Evolutionary conservation across 2,329 filamentous ascomycete species (phyloP), one percentile per base, ranked within the genome.

Genomic region (Diaporthe velutina): DNA sequence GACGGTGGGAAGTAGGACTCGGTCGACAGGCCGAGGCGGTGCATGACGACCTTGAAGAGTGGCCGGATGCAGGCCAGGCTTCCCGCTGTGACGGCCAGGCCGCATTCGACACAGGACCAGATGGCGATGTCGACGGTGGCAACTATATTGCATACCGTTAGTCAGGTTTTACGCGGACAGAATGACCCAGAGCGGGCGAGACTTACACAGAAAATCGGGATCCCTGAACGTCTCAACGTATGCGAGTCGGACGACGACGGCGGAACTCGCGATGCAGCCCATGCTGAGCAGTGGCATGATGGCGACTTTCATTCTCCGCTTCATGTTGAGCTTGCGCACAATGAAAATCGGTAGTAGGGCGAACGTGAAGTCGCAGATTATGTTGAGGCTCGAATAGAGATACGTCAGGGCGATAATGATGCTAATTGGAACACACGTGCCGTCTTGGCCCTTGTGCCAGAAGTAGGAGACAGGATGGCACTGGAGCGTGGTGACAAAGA

Each of bases 271-370:
- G 30, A 87, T 79, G 77, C 90, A 90, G 38, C 90, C 92, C 83
- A 92, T 86, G 9, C 85, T 85, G 67, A 93, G 81, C 58, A 92
- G 85, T 8, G 84, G 83, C 13, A 87, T 86, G 30, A 92, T 82
- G 2, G 89, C 85, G 9, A 86, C 42, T 78, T 91, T 92, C 3
- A 86, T 88, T 73, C 83, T 85, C 10, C 76, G 78, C 60, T 86
- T 86, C 86, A 92, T 90, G 73, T 91, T 86, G 38, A 92, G 79
- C 35, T 86, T 85, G 83, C 85, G 88, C 1, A 92, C 84, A 4
- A 93, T 82, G 75, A 88, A 87, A 12, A 88, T 84, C 0, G 89
- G 89, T 4, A 91, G 79, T 15, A 90, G 79, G 7, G 88, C 88
- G 70, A 89, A 84, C 0, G 85, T 86, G 68, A 90, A 85, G 79